These are phyloP conservation scores for Brassica napus DNA, from an alignment of 345 rosid genomes.

Conservation along the genomic window DNA sequence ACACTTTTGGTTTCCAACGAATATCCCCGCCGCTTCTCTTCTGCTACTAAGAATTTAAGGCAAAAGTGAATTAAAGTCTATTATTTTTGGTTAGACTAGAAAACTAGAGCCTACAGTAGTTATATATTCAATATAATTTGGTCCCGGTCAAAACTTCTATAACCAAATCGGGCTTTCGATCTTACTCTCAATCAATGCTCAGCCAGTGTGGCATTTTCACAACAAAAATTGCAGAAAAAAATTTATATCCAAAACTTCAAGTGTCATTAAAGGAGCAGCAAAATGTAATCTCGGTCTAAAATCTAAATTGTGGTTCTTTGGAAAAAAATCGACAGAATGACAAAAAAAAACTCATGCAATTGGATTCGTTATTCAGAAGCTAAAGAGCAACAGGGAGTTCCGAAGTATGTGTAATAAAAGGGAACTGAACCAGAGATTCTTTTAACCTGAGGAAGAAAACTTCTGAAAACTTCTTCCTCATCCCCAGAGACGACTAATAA, in stretches of 20 bases:
- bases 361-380: neutral
- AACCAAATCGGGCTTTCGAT: neutral
- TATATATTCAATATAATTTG: neutral
- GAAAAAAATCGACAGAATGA: neutral
- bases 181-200: neutral
- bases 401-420: neutral
- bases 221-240: neutral
- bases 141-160: neutral
- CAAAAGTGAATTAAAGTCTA: no score
- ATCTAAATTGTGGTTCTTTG: constrained; percentile 24
- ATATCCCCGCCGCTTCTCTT: constrained; percentile 11
- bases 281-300: constrained; percentile 23
- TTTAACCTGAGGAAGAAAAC: constrained; percentile 10
- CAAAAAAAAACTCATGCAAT: constrained; percentile 4
- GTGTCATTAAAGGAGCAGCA: neutral
- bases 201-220: neutral
- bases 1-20: neutral
- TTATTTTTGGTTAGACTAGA: neutral
- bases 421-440: constrained; percentile 16
- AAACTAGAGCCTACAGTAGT: neutral
- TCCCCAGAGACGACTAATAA: constrained; percentile 73
- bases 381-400: neutral
- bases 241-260: constrained; percentile 7
- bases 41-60: neutral
- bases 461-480: no score